These are phyloP conservation scores for Diaporthe ilicicola DNA, from an alignment of 2,329 filamentous ascomycete genomes.

Conservation along the genomic window DNA sequence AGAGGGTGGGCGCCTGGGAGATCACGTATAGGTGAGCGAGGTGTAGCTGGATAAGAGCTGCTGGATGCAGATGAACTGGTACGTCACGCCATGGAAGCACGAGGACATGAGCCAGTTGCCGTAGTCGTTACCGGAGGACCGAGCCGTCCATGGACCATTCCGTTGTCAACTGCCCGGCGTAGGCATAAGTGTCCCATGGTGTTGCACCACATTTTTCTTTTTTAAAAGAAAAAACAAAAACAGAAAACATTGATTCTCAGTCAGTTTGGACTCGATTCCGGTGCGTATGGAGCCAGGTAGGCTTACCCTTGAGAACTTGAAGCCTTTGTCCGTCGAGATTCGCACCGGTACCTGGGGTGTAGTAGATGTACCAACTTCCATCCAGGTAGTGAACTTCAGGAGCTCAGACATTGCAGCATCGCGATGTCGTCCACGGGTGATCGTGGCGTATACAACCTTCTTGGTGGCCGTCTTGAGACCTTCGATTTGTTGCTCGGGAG, in stretches of 20 bases:
- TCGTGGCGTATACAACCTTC: conserved; percentile 60
- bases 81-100: conserved; percentile 53
- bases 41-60: conserved; percentile 50
- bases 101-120: conserved; percentile 64
- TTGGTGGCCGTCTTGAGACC: conserved; percentile 62
- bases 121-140: conserved; percentile 54
- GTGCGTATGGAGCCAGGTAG: too few relatives aligned
- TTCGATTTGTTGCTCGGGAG: conserved; percentile 60
- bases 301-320: conserved; percentile 59
- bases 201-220: conserved; percentile 56
- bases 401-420: conserved; percentile 66
- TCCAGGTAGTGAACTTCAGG: conserved; percentile 63
- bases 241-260: background rate
- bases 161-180: conserved; percentile 54
- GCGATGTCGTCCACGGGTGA: conserved; percentile 50
- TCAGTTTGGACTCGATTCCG: background rate
- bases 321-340: conserved; percentile 59
- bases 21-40: conserved; percentile 55
- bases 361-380: conserved; percentile 64
- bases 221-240: too few relatives aligned
- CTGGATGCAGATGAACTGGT: conserved; percentile 50
- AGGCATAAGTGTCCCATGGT: conserved; percentile 61
- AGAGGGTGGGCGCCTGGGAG: conserved; percentile 57
- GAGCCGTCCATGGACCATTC: conserved; percentile 65
- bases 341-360: conserved; percentile 56